These are phyloP conservation scores for Trichophyton simii DNA, from an alignment of 2,329 filamentous ascomycete species.

Conservation along the genomic window DNA sequence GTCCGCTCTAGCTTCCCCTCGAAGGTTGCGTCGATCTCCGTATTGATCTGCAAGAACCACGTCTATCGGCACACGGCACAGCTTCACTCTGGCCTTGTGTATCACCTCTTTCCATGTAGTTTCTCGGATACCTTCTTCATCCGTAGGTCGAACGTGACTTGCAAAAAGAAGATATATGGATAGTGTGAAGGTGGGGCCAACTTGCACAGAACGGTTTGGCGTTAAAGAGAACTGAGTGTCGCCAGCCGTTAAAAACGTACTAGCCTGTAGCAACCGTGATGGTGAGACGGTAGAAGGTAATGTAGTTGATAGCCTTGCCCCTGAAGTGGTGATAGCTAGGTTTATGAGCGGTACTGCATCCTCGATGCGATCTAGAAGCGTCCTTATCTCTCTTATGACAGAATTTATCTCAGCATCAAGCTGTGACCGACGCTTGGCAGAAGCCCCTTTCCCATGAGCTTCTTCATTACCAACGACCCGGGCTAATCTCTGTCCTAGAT, in stretches of 20 bases:
- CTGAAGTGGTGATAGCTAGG: constrained; percentile 85
- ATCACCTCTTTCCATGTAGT: constrained; percentile 92
- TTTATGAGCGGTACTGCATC: constrained; percentile 85
- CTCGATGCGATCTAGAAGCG: constrained; percentile 66
- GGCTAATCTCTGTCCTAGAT: constrained; percentile 62
- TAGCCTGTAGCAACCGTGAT: constrained; percentile 80
- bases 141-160: constrained; percentile 53
- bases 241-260: constrained; percentile 74
- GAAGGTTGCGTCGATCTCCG: constrained; percentile 16
- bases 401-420: constrained; percentile 53
- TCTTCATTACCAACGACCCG: constrained; percentile 52
- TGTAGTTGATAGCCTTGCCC: constrained; percentile 69
- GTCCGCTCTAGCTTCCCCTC: constrained; percentile 35
- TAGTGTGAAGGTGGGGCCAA: constrained; percentile 74
- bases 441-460: constrained; percentile 22
- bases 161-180: constrained; percentile 93
- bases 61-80: constrained; percentile 57
- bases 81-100: constrained; percentile 76
- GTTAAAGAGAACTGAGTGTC: constrained; percentile 68
- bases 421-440: constrained; percentile 38
- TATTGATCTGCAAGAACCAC: constrained; percentile 25
- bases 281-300: constrained; percentile 76
- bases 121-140: constrained; percentile 47
- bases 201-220: constrained; percentile 55
- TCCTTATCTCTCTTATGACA: constrained; percentile 64